phyloP scores from a whole-genome alignment of 169 alveolate genomes.

The Eimeria maxima region DNA sequence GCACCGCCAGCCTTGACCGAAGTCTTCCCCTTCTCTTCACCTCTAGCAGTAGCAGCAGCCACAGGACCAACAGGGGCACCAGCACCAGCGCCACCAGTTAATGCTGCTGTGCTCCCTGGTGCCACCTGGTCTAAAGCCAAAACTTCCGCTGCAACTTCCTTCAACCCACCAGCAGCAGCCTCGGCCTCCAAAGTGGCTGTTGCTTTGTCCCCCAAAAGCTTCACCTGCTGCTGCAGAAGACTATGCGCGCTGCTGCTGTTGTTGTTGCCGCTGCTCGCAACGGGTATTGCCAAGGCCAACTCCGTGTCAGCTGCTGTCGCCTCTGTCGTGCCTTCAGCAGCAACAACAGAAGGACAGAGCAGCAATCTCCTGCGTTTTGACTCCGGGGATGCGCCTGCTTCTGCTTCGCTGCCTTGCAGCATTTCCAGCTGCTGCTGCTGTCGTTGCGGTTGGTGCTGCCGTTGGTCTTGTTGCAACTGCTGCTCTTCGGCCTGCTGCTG shows the following conservation, averaged over 20 bases:
- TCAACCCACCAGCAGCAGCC: slow-evolving; percentile 26
- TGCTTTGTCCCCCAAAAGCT: neutral
- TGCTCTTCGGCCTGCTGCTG: slow-evolving; percentile 35
- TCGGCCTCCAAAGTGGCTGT: neutral
- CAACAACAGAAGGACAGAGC: neutral
- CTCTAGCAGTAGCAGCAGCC: neutral
- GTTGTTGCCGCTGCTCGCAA: neutral
- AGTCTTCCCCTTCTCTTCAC: neutral
- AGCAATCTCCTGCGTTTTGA: slow-evolving; percentile 17
- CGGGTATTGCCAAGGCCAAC: slow-evolving; percentile 4
- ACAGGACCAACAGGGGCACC: neutral
- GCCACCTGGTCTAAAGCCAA: neutral
- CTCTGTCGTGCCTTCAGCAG: neutral
- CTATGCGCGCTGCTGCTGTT: slow-evolving; percentile 31
- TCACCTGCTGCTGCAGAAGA: slow-evolving; percentile 53
- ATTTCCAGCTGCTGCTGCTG: slow-evolving; percentile 24
- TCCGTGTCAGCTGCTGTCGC: slow-evolving; percentile 28
- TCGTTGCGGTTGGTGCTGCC: slow-evolving; percentile 38
- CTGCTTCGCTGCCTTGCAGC: slow-evolving; percentile 4
- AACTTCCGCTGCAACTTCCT: neutral
- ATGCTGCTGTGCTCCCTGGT: neutral
- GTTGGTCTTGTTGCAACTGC: slow-evolving; percentile 12
- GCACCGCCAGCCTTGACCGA: neutral
- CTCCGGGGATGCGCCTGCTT: neutral
- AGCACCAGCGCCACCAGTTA: neutral